Conservation (phyloP, 2,329 filamentous ascomycete genomes). For the Rhexocercosporidium sp. region DNA sequence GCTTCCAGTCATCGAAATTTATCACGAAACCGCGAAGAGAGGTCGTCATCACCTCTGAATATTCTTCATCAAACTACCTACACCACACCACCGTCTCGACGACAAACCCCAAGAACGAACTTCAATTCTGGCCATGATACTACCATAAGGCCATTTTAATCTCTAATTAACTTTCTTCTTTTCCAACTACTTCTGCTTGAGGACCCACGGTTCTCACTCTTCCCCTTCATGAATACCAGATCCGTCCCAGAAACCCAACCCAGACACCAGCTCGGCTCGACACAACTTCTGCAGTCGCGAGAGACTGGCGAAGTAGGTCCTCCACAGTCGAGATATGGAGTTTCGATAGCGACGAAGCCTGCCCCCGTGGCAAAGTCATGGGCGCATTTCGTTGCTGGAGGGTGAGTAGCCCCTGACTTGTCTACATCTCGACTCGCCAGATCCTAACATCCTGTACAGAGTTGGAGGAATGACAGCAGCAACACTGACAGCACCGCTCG, state of each 20-base stretch:
- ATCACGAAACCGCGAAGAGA: not conserved
- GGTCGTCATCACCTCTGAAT: slow-evolving; percentile 16
- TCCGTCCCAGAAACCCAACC: slow-evolving; percentile 23
- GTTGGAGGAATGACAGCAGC: slow-evolving; percentile 90
- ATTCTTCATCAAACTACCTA: not conserved
- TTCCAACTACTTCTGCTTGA: slow-evolving; percentile 7
- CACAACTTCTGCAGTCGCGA: slow-evolving; percentile 59
- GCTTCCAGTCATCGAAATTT: slow-evolving; percentile 14
- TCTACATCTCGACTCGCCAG: not conserved
- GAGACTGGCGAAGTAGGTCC: slow-evolving; percentile 64
- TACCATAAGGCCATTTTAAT: slow-evolving; percentile 12
- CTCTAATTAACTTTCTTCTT: not conserved
- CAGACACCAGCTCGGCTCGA: slow-evolving; percentile 24
- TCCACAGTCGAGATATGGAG: slow-evolving; percentile 46
- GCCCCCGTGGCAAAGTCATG: slow-evolving; percentile 75
- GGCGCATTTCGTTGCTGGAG: slow-evolving; percentile 91
- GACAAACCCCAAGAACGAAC: not conserved
- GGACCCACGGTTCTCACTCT: slow-evolving; percentile 27
- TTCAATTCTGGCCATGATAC: slow-evolving; percentile 14
- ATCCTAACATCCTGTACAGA: slow-evolving; percentile 51
- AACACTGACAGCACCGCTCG: slow-evolving; percentile 90
- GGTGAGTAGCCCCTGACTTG: slow-evolving; percentile 58
- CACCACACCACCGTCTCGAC: not conserved
- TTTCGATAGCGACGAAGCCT: slow-evolving; percentile 44
- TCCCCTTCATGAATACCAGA: slow-evolving; percentile 40